Base-by-base conservation (phyloP, 805 yeast species). In the Priceomyces carsonii region DNA sequence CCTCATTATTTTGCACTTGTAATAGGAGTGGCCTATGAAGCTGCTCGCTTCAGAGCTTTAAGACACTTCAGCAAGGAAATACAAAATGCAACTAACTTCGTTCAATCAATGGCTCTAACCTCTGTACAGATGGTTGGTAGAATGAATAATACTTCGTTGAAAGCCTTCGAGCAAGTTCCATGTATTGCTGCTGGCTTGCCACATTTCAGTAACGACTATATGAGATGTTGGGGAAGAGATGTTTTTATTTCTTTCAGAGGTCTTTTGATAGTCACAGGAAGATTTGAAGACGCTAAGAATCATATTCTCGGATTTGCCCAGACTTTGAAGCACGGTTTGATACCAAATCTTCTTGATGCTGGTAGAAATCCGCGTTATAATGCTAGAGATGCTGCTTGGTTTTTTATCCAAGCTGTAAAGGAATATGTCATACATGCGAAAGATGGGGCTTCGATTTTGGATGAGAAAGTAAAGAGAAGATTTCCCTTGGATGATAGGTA, bases 141-240 rank as follows among this genome's bases (percentile, higher is more conserved):
- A 17, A 75, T 83, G 75, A 72, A 78, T 29, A 77, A 79, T 16
- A 86, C 96, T 0, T 85, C 96, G 0, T 69, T 93, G 35, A 62
- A 71, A 18, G 95, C 98, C 2, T 65, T 63, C 26, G 63, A 69
- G 8, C 63, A 70, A 27, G 74, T 80, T 10, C 85, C 95, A 2
- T 77, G 86, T 26, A 70, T 91, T 77, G 96, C 98, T 10, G 99
- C 99, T 1, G 99, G 98, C 1, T 71, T 91, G 42, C 99, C 99
- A 2, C 97, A 89, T 61, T 91, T 91, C 63, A 82, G 93, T 55
- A 76, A 75, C 39, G 88, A 84, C 45, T 90, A 85, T 59, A 89
- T 91, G 96, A 75, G 99, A 59, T 88, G 96, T 57, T 91, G 99
- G 99, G 99, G 99, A 15, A 76, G 99, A 54, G 99, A 91, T 61